Percentiles rank a stretch among this genome's conserved stretches.
Conservation (phyloP, 192 early-diverging fungal genomes). For the Podila epicladia region DNA sequence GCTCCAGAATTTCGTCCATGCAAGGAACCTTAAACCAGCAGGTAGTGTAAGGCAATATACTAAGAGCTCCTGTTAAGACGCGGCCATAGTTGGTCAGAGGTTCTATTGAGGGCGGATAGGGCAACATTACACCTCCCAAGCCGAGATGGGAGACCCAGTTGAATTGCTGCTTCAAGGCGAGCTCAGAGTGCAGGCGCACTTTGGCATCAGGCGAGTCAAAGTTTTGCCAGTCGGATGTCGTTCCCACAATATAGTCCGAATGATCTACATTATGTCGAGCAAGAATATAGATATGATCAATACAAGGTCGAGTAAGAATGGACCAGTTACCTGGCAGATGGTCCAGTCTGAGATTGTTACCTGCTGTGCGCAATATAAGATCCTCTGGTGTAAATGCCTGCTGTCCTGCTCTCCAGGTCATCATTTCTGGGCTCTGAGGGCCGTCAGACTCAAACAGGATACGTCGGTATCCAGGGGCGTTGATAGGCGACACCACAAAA, state of each 20-base stretch:
- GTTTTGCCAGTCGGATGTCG: slow-evolving; percentile 63
- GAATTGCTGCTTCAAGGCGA: slow-evolving; percentile 69
- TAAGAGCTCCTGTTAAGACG: slow-evolving; percentile 49
- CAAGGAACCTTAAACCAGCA: slow-evolving; percentile 44
- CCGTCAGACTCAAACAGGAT: slow-evolving; percentile 47
- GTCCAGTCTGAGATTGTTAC: slow-evolving; percentile 11
- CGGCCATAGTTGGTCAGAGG: slow-evolving; percentile 68
- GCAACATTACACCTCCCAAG: slow-evolving; percentile 65
- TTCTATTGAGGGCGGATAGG: slow-evolving; percentile 39
- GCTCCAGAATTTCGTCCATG: slow-evolving; percentile 58
- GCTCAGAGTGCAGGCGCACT: slow-evolving; percentile 65
- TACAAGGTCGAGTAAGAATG: not conserved
- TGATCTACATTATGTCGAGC: slow-evolving; percentile 7
- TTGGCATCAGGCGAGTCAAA: slow-evolving; percentile 59
- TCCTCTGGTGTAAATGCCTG: slow-evolving; percentile 55
- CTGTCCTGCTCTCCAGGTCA: slow-evolving; percentile 53
- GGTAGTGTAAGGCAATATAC: slow-evolving; percentile 17
- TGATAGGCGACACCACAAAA: slow-evolving; percentile 64
- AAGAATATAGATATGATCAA: not conserved
- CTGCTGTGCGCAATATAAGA: slow-evolving; percentile 56
- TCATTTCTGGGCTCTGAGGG: slow-evolving; percentile 28
- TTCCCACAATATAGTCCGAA: slow-evolving; percentile 55
- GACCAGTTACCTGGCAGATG: too few species aligned
- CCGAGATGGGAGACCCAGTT: slow-evolving; percentile 80
- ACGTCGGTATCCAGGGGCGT: slow-evolving; percentile 55